phyloP scores from a whole-genome alignment of 768 basidiomycete species.

The Tylopilus subfusipes region DNA sequence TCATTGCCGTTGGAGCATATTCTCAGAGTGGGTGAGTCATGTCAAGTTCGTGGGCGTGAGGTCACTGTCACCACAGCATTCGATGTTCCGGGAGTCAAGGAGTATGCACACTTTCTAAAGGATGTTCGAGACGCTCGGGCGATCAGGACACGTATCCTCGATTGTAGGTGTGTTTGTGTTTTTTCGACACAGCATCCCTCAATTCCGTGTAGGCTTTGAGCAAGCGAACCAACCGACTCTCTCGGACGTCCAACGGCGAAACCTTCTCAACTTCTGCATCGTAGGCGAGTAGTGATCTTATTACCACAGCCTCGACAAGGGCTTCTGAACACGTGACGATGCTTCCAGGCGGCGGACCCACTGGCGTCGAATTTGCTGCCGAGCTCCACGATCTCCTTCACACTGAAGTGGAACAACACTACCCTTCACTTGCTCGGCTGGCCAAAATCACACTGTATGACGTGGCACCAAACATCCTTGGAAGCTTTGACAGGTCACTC shows the following conservation, averaged over 20 bases:
- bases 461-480: conserved; percentile 73
- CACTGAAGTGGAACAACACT: conserved; percentile 58
- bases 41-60: conserved; percentile 1
- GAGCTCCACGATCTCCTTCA: conserved; percentile 77
- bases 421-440: conserved; percentile 59
- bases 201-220: conserved; percentile 57
- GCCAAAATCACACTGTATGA: conserved; percentile 79
- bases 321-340: conserved; percentile 5
- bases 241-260: conserved; percentile 68
- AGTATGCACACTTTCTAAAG: conserved; percentile 79
- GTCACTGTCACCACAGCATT: conserved; percentile 46
- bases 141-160: conserved; percentile 70
- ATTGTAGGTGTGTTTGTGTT: conserved; percentile 42
- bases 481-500: conserved; percentile 66
- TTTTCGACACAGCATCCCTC: neutral
- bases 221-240: conserved; percentile 80
- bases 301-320: neutral
- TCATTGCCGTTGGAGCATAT: conserved; percentile 84
- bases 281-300: conserved; percentile 54
- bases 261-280: conserved; percentile 81
- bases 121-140: conserved; percentile 71
- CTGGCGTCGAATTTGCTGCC: conserved; percentile 81
- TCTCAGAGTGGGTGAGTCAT: conserved; percentile 58
- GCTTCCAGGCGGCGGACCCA: conserved; percentile 63
- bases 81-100: conserved; percentile 71